Base-by-base conservation (phyloP, 306 rosid species). In the Ochetophila trinervis region DNA sequence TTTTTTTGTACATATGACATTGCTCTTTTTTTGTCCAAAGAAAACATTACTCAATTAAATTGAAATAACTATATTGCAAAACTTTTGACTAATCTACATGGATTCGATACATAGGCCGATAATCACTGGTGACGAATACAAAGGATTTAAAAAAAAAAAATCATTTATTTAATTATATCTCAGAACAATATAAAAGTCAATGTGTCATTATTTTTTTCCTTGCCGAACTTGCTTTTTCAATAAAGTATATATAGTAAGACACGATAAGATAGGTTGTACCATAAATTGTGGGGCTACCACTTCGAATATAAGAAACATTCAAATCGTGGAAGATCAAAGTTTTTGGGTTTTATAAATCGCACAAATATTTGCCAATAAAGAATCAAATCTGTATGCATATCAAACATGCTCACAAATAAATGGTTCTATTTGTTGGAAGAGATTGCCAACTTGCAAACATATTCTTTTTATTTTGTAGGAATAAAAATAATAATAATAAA, bases 371-470 rank as follows among this genome's bases (percentile, higher is more conserved):
- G 6, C 14, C 44, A 56, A 57, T 19, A 54, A 9, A 6, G 66
- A 77, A 77, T 77, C 82, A 72, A 61, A 77, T 71, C 74, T 21
- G 19, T 49, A 14, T 30, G 74, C 54, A 45, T 23, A 72, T 66
- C 77, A 61, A 77, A 27, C 62, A 56, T 60, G 62, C 23, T 42
- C 66, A 47, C 65, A n/a, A 48, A 9, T 51, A 66, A 49, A 21
- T 54, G 6, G 9, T 65, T 59, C 34, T 42, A 18, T 17, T 16
- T 50, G 21, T 16, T 0, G 54, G 7, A n/a, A n/a, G 50, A 53
- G 42, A 34, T 34, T 35, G 70, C 22, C 58, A 53, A 66, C 18
- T 50, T 50, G 20, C 18, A 50, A 6, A n/a, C 18, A 50, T 8
- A 5, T 19, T 19, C 22, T n/a, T 50, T n/a, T 50, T n/a, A 16